Evolutionary conservation across 2,329 filamentous ascomycete genomes (phyloP).

Genomic region (Xylogone sp.): DNA sequence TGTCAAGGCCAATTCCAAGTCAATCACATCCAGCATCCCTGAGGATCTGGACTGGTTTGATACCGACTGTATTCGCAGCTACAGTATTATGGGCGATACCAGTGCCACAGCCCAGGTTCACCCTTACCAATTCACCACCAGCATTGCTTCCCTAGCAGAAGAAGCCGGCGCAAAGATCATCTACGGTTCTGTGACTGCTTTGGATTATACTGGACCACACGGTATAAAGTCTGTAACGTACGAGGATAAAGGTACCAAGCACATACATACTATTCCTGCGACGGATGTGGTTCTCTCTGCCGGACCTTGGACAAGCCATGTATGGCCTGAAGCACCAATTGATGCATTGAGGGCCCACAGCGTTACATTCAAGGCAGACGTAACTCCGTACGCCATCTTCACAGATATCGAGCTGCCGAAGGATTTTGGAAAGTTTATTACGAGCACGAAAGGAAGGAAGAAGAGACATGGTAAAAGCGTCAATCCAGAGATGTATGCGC

Average conservation of each 20-base stretch:
- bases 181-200: conserved; percentile 64
- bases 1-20: conserved; percentile 39
- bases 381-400: conserved; percentile 77
- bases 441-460: conserved; percentile 41
- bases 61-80: conserved; percentile 59
- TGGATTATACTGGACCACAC: conserved; percentile 56
- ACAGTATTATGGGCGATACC: conserved; percentile 79
- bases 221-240: conserved; percentile 69
- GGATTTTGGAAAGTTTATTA: conserved; percentile 47
- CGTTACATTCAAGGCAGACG: conserved; percentile 59
- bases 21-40: conserved; percentile 62
- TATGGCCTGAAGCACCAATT: conserved; percentile 56
- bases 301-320: conserved; percentile 58
- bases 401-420: conserved; percentile 75
- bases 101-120: conserved; percentile 90
- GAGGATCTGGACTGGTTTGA: conserved; percentile 83
- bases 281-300: conserved; percentile 38
- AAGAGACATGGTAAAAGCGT: conserved; percentile 58
- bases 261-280: conserved; percentile 47
- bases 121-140: conserved; percentile 83
- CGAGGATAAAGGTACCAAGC: conserved; percentile 44
- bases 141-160: conserved; percentile 73
- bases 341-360: conserved; percentile 60
- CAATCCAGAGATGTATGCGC: conserved; percentile 89
- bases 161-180: conserved; percentile 66